These are phyloP conservation scores for Colletotrichum sojae DNA, from an alignment of 2,329 filamentous ascomycete species.

Conservation along the genomic window DNA sequence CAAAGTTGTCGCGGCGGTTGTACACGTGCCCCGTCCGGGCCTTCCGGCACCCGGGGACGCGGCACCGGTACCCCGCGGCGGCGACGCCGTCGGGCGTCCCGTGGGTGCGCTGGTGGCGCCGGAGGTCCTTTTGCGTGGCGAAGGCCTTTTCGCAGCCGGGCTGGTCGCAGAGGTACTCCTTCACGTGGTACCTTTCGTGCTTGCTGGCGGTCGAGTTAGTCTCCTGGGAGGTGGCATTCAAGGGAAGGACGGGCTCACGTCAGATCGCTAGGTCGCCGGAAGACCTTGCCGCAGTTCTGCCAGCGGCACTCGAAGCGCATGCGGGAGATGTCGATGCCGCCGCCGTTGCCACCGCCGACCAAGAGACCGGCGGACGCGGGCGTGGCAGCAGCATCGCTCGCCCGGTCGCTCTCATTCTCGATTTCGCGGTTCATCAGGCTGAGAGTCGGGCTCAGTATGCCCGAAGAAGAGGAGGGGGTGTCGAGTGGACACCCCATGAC, in stretches of 20 bases:
- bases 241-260: conserved; percentile 32
- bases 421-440: conserved; percentile 37
- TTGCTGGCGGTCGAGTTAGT: conserved; percentile 42
- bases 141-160: conserved; percentile 43
- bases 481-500: conserved; percentile 42
- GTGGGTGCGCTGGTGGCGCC: conserved; percentile 44
- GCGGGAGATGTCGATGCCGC: conserved; percentile 32
- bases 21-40: conserved; percentile 45
- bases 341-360: background rate
- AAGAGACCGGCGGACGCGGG: conserved; percentile 2
- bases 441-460: conserved; percentile 38
- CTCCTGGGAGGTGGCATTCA: background rate
- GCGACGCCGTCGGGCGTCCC: conserved; percentile 38
- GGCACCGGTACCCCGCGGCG: conserved; percentile 45
- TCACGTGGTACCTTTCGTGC: conserved; percentile 45
- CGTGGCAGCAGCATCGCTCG: conserved; percentile 31
- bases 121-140: conserved; percentile 47
- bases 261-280: conserved; percentile 40
- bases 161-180: conserved; percentile 42
- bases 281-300: conserved; percentile 38
- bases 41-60: conserved; percentile 45
- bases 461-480: conserved; percentile 43
- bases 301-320: conserved; percentile 39
- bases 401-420: conserved; percentile 38
- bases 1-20: conserved; percentile 47